These are phyloP conservation scores for Pseudogymnoascus sp. DNA, from an alignment of 2,329 filamentous ascomycete species.

Conservation along the genomic window DNA sequence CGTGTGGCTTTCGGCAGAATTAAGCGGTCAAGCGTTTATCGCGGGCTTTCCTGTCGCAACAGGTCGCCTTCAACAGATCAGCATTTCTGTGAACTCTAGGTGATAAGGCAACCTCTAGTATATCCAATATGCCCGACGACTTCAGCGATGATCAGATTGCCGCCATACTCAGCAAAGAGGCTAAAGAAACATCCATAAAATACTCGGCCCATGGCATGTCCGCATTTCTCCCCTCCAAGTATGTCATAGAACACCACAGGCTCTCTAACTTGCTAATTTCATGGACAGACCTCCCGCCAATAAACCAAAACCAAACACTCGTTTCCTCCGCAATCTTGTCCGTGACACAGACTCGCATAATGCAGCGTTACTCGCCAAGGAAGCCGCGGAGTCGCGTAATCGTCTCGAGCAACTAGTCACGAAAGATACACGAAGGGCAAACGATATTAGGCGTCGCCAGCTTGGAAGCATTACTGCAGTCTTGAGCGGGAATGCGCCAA, in stretches of 20 bases:
- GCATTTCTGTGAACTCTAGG: neutral
- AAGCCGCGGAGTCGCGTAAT: conserved; percentile 68
- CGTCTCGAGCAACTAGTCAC: conserved; percentile 56
- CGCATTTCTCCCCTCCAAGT: conserved; percentile 52
- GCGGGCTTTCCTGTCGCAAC: neutral
- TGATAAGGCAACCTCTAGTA: neutral
- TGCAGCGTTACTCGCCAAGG: conserved; percentile 73
- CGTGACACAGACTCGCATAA: conserved; percentile 86
- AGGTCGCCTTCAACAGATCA: neutral
- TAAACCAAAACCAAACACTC: conserved; percentile 81
- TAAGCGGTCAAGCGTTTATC: conserved; percentile 5
- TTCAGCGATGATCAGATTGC: conserved; percentile 74
- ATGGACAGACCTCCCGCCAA: conserved; percentile 39
- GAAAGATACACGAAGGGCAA: conserved; percentile 31
- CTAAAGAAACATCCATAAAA: conserved; percentile 61
- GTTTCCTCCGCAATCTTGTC: conserved; percentile 82
- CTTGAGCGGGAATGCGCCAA: conserved; percentile 33
- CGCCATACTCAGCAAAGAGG: conserved; percentile 70
- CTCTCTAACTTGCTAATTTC: neutral
- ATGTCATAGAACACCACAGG: conserved; percentile 10
- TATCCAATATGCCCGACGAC: conserved; percentile 29
- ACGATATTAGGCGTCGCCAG: conserved; percentile 49
- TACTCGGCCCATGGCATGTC: conserved; percentile 69
- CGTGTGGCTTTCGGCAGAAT: neutral
- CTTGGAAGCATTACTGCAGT: conserved; percentile 55